phyloP scores from a whole-genome alignment of 2,329 filamentous ascomycete genomes.

The Mariannaea elegans region DNA sequence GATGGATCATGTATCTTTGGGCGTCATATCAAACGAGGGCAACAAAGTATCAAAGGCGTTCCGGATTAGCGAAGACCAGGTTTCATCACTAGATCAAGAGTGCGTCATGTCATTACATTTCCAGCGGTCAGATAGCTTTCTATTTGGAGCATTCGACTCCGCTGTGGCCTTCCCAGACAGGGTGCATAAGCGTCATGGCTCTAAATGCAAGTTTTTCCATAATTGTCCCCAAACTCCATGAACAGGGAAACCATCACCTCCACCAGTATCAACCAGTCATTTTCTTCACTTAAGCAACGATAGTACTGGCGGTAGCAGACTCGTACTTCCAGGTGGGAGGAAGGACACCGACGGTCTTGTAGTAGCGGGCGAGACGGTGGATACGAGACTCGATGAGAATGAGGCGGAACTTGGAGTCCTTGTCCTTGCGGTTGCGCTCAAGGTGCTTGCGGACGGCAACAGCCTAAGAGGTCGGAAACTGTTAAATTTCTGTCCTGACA shows the following conservation, averaged over 20 bases:
- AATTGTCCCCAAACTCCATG: conserved; percentile 55
- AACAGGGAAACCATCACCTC: conserved; percentile 49
- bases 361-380: conserved; percentile 99
- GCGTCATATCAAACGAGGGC: conserved; percentile 14
- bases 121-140: conserved; percentile 47
- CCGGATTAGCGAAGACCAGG: conserved; percentile 27
- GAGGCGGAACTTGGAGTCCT: conserved; percentile 99
- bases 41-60: conserved; percentile 36
- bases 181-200: conserved; percentile 53
- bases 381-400: conserved; percentile 99
- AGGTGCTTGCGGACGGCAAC: conserved; percentile 99
- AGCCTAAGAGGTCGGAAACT: conserved; percentile 63
- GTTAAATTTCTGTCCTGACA: conserved; percentile 7
- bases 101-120: conserved; percentile 40
- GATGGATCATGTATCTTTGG: not conserved
- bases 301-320: conserved; percentile 92
- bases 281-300: conserved; percentile 78
- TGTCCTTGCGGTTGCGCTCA: conserved; percentile 99
- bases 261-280: conserved; percentile 34
- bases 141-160: conserved; percentile 45
- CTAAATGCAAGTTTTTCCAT: conserved; percentile 56
- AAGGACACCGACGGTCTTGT: conserved; percentile 90
- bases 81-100: conserved; percentile 37
- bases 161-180: conserved; percentile 45
- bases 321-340: conserved; percentile 99